phyloP scores from a whole-genome alignment of 441 rosid species.

The Croton setiger region DNA sequence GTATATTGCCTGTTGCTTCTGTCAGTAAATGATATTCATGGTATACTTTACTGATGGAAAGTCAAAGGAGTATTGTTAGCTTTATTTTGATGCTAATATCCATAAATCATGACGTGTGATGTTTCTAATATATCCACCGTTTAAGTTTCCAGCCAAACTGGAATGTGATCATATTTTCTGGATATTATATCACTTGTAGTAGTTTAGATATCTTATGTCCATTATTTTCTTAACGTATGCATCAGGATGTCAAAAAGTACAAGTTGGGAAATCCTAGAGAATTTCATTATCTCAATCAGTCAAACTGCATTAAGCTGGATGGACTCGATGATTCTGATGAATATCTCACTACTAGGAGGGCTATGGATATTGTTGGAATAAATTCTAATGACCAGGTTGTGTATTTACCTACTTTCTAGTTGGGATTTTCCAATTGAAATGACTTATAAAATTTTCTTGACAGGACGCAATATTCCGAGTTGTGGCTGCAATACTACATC shows the following conservation, averaged over 20 bases:
- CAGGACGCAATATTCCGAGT: conserved; percentile 91
- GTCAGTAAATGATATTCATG: not conserved
- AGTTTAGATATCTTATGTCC: conserved; percentile 3
- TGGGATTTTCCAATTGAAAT: conserved; percentile 9
- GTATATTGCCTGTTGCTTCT: not conserved
- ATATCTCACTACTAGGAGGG: conserved; percentile 67
- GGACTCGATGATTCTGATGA: conserved; percentile 68
- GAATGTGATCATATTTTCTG: not conserved
- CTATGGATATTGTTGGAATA: conserved; percentile 87
- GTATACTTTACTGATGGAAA: not conserved
- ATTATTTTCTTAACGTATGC: not conserved
- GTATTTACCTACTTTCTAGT: conserved; percentile 15
- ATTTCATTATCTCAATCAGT: conserved; percentile 82
- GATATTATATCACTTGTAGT: not conserved
- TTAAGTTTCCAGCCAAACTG: not conserved
- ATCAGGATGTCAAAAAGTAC: conserved; percentile 39
- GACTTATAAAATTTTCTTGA: conserved; percentile 25
- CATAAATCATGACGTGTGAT: not conserved
- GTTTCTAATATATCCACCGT: not conserved
- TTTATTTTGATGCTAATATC: not conserved
- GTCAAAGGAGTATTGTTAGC: not conserved
- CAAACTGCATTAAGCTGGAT: conserved; percentile 59
- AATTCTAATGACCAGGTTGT: conserved; percentile 67
- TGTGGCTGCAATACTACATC: conserved; percentile 95
- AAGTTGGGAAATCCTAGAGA: conserved; percentile 61